Evolutionary conservation across 2,329 filamentous ascomycete species (phyloP).

Genomic region (Teratosphaeriaceae sp.): DNA sequence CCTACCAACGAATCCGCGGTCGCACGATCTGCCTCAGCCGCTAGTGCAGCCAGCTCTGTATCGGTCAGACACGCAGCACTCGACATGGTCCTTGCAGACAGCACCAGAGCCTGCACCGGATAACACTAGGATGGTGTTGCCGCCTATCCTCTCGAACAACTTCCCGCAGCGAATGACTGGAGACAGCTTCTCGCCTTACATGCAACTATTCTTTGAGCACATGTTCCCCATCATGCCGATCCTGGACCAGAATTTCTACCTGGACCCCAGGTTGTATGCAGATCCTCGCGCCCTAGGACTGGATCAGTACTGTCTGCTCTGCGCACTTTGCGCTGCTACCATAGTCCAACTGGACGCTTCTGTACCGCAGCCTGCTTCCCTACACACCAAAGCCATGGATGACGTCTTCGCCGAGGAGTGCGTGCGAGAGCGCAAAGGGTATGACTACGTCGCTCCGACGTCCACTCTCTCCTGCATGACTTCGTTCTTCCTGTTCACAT

Average conservation of each 20-base stretch:
- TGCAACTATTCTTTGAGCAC: conserved; percentile 30
- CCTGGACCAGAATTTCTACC: conserved; percentile 25
- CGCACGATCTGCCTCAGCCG: conserved; percentile 7
- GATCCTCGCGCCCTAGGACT: conserved; percentile 17
- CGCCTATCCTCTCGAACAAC: conserved; percentile 14
- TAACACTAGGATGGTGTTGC: no score
- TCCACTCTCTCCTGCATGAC: conserved; percentile 28
- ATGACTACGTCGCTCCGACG: conserved; percentile 25
- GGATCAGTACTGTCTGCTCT: conserved; percentile 28
- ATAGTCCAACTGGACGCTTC: conserved; percentile 30
- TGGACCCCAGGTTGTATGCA: conserved; percentile 23
- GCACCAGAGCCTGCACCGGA: no score
- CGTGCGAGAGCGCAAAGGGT: conserved; percentile 23
- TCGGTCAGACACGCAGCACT: conserved; percentile 6
- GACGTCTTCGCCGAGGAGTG: conserved; percentile 30
- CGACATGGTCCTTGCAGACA: conserved; percentile 15
- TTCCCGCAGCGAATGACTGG: conserved; percentile 17
- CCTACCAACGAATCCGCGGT: conserved; percentile 8
- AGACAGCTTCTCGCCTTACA: conserved; percentile 27
- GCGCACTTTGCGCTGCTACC: conserved; percentile 28
- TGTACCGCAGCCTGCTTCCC: conserved; percentile 22
- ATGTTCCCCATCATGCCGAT: conserved; percentile 33
- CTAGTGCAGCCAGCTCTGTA: conserved; percentile 6
- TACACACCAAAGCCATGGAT: conserved; percentile 18
- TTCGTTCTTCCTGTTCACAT: conserved; percentile 31